Percentiles rank a stretch among this genome's conserved stretches.
These are phyloP conservation scores for Aspergillus sp. DNA, from an alignment of 2,329 filamentous ascomycete species.

Conservation along the genomic window DNA sequence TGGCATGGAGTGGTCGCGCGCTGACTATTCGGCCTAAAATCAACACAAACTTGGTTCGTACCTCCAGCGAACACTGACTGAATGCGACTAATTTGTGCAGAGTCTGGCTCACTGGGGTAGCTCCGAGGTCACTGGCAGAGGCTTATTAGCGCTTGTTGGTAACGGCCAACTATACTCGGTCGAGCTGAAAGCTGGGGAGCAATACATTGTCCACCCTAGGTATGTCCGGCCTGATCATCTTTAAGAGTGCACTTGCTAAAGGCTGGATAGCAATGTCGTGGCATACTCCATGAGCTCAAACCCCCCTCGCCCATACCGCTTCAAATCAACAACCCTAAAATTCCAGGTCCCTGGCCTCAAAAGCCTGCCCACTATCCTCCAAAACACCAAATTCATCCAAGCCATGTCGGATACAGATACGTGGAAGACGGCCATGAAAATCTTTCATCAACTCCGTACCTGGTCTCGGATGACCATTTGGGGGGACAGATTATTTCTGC, in stretches of 20 bases:
- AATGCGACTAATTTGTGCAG: conserved; percentile 48
- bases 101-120: conserved; percentile 88
- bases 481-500: conserved; percentile 90
- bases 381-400: conserved; percentile 73
- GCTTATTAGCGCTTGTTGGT: conserved; percentile 80
- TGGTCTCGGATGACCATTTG: conserved; percentile 81
- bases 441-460: conserved; percentile 73
- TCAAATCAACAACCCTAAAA: conserved; percentile 74
- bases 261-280: conserved; percentile 71
- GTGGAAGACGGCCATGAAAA: conserved; percentile 71
- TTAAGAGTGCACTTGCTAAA: conserved; percentile 2
- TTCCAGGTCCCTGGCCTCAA: conserved; percentile 74
- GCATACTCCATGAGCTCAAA: conserved; percentile 81
- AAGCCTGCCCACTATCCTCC: conserved; percentile 66
- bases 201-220: conserved; percentile 86
- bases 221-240: conserved; percentile 31
- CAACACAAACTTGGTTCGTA: conserved; percentile 68
- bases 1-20: conserved; percentile 97
- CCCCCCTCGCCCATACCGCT: conserved; percentile 80
- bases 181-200: conserved; percentile 77
- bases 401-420: conserved; percentile 71
- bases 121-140: conserved; percentile 84
- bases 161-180: conserved; percentile 90
- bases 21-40: conserved; percentile 75
- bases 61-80: neutral